Evolutionary conservation across 805 yeast species (phyloP), one percentile per base, ranked within the genome.

Genomic region (Teunomyces panamensis): DNA sequence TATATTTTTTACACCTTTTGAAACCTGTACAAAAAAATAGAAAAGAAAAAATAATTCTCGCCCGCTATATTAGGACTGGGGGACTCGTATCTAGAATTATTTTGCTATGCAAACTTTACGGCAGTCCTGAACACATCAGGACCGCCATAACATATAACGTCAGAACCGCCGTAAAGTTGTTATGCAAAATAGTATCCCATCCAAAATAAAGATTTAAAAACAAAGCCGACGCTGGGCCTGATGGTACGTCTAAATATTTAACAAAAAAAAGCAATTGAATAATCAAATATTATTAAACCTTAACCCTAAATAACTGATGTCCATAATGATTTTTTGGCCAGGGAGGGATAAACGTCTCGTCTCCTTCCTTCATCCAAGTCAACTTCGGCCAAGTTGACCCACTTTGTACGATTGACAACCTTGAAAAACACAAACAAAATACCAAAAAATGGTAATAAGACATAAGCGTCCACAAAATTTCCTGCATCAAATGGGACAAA

Each of bases 401-500:
- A 71, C 49, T 67, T 68, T 13, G 76, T 71, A 52, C 61, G 66
- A 55, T 70, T 67, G 37, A 69, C 54, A 4, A 75, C 48, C 58
- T 59, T 74, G 51, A 73, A 75, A 65, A 56, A 70, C 41, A 52
- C 46, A 42, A 56, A 74, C 30, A 74, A 44, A 11, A 82, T 55
- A 26, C 73, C 66, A 51, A 81, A 83, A 11, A 83, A 65, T 1
- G 89, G 88, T 10, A 85, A 54, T 56, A 85, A 60, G 50, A 85
- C 77, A 57, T 85, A 85, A 3, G 84, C 79, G 60, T 84, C 89
- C 17, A 72, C 75, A 51, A 67, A 72, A 49, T 67, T 63, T 11
- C 57, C 65, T 7, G 72, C 75, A 43, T 71, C 70, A 56, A 81
- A 84, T 1, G 88, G 89, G 46, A 73, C 71, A 49, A 84, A 77